A percentile compares a stretch with the other conserved stretches of the same genome.
phyloP scores from a whole-genome alignment of 1,139 yeast species.

The Kazachstania sp. region DNA sequence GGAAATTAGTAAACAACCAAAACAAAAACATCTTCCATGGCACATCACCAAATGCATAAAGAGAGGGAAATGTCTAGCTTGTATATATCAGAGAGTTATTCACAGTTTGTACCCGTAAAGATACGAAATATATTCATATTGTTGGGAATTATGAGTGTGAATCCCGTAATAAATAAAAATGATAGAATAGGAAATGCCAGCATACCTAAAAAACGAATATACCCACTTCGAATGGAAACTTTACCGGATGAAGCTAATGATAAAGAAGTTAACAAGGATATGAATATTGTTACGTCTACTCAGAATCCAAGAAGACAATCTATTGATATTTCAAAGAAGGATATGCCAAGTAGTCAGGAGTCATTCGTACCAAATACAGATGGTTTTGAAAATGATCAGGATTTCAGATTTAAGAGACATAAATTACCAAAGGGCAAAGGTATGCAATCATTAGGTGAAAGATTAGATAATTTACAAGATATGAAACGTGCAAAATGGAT shows the following conservation, averaged over 20 bases:
- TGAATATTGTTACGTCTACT: neutral
- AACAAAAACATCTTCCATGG: neutral
- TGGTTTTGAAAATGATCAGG: slow-evolving; percentile 24
- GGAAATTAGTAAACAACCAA: neutral
- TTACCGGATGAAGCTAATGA: slow-evolving; percentile 8
- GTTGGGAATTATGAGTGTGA: neutral
- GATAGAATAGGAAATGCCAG: neutral
- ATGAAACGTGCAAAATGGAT: slow-evolving; percentile 26
- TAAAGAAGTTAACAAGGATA: slow-evolving; percentile 1
- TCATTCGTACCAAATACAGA: neutral
- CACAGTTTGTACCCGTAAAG: too few species aligned
- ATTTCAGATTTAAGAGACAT: slow-evolving; percentile 28
- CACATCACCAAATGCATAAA: too few species aligned
- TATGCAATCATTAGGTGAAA: slow-evolving; percentile 25
- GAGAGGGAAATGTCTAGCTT: too few species aligned
- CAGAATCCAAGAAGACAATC: neutral
- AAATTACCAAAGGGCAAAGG: slow-evolving; percentile 19
- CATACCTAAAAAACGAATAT: slow-evolving; percentile 8
- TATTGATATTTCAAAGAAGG: too few species aligned
- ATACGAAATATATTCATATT: too few species aligned
- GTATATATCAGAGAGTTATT: too few species aligned
- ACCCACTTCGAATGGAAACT: slow-evolving; percentile 15
- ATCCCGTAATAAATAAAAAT: neutral
- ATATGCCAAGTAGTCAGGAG: neutral
- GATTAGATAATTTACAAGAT: slow-evolving; percentile 25